A percentile compares a stretch with the other conserved stretches of the same genome.
Evolutionary conservation across 768 basidiomycete species (phyloP).

Genomic region (Serendipita indica): DNA sequence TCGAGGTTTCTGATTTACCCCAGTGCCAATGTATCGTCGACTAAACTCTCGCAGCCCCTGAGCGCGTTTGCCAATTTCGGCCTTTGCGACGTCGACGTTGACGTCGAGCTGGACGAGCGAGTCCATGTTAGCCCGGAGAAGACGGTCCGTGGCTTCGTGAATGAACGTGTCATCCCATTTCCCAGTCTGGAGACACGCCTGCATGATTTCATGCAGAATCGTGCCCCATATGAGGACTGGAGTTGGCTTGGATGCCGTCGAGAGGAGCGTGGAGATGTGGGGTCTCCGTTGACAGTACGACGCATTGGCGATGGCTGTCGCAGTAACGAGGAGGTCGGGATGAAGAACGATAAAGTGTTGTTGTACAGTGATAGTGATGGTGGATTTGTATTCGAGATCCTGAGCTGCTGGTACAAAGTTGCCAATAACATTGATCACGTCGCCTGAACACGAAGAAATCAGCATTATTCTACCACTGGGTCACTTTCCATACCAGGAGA

Average conservation of each 20-base stretch:
- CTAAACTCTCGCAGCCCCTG: slow-evolving; percentile 51
- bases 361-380: slow-evolving; percentile 46
- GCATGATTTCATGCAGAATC: slow-evolving; percentile 84
- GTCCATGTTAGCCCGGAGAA: slow-evolving; percentile 31
- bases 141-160: slow-evolving; percentile 41
- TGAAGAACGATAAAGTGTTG: slow-evolving; percentile 70
- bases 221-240: slow-evolving; percentile 67
- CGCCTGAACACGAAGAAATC: slow-evolving; percentile 34
- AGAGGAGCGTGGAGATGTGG: slow-evolving; percentile 52
- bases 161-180: slow-evolving; percentile 53
- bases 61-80: slow-evolving; percentile 46
- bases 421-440: slow-evolving; percentile 68
- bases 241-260: slow-evolving; percentile 28
- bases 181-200: slow-evolving; percentile 48
- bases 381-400: slow-evolving; percentile 21
- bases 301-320: slow-evolving; percentile 74
- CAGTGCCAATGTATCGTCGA: slow-evolving; percentile 43
- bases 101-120: slow-evolving; percentile 49
- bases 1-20: slow-evolving; percentile 31
- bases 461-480: not conserved
- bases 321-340: slow-evolving; percentile 82
- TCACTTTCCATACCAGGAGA: slow-evolving; percentile 33
- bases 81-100: slow-evolving; percentile 44
- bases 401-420: slow-evolving; percentile 19
- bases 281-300: slow-evolving; percentile 76